These are phyloP conservation scores for Mrakia blollopis DNA, from an alignment of 768 basidiomycete species.

Conservation along the genomic window DNA sequence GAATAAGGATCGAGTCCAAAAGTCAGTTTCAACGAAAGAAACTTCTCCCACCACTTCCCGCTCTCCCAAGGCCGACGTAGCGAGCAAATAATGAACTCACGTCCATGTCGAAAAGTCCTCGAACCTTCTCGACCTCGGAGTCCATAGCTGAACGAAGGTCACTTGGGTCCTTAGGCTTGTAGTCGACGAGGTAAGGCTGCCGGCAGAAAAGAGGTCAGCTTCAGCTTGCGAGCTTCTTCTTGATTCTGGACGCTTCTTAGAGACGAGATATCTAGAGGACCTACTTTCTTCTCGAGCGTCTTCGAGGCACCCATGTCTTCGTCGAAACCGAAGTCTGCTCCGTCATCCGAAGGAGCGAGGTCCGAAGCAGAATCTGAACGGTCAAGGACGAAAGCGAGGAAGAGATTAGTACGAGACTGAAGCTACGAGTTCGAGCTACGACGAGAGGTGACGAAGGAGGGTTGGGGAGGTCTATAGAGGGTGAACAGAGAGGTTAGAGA, in stretches of 20 bases:
- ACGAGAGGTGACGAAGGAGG: not conserved
- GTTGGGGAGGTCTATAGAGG: not conserved
- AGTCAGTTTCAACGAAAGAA: not conserved
- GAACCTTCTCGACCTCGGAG: slow-evolving; percentile 75
- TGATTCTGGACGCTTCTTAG: not conserved
- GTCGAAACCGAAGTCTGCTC: slow-evolving; percentile 26
- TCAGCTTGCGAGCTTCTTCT: not conserved
- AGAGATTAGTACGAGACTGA: not conserved
- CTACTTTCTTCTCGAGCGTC: slow-evolving; percentile 31
- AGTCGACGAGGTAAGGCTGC: slow-evolving; percentile 78
- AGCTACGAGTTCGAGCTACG: not conserved
- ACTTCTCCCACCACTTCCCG: not conserved
- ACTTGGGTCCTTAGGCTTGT: slow-evolving; percentile 63
- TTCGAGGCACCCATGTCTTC: slow-evolving; percentile 27
- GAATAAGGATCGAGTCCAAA: not conserved
- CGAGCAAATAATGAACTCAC: slow-evolving; percentile 52
- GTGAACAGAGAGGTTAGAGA: no score
- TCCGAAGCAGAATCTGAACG: slow-evolving; percentile 29
- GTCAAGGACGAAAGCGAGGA: not conserved
- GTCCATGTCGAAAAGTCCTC: slow-evolving; percentile 79
- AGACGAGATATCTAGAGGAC: not conserved
- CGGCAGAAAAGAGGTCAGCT: not conserved
- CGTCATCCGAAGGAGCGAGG: slow-evolving; percentile 23
- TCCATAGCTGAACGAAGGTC: slow-evolving; percentile 75
- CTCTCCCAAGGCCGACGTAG: not conserved